Evolutionary conservation across 2,329 filamentous ascomycete genomes (phyloP).

Genomic region (Drechslerella dactyloides): DNA sequence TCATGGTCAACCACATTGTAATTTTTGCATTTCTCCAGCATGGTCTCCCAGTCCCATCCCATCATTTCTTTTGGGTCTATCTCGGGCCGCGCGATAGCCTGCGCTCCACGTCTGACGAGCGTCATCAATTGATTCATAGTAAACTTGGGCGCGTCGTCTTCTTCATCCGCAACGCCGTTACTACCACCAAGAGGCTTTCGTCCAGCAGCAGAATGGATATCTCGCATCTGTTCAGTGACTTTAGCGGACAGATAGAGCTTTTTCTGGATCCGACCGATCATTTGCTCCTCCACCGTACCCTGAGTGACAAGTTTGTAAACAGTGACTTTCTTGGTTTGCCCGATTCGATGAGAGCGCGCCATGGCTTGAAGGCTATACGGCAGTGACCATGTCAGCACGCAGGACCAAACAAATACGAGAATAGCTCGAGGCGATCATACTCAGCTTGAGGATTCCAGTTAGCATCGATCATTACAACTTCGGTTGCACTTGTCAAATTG

Average conservation of each 20-base stretch:
- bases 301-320: constrained; percentile 66
- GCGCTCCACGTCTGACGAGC: constrained; percentile 64
- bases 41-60: constrained; percentile 65
- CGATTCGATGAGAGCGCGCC: constrained; percentile 65
- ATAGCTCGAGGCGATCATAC: constrained; percentile 13
- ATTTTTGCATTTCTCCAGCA: constrained; percentile 64
- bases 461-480: constrained; percentile 66
- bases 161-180: constrained; percentile 45
- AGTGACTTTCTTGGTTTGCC: constrained; percentile 64
- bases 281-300: constrained; percentile 67
- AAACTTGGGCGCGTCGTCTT: constrained; percentile 64
- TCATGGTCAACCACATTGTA: constrained; percentile 60
- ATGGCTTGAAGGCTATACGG: constrained; percentile 61
- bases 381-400: constrained; percentile 62
- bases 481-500: constrained; percentile 64
- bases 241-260: constrained; percentile 69
- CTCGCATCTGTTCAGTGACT: constrained; percentile 67
- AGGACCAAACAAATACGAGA: not conserved
- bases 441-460: constrained; percentile 55
- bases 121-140: constrained; percentile 64
- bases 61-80: constrained; percentile 66
- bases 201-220: constrained; percentile 60
- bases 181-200: constrained; percentile 49
- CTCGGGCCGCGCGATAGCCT: constrained; percentile 63
- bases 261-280: constrained; percentile 66